Evolutionary conservation across 371 early-diverging fungal genomes (phyloP).

Genomic region (Globomyces sp.): DNA sequence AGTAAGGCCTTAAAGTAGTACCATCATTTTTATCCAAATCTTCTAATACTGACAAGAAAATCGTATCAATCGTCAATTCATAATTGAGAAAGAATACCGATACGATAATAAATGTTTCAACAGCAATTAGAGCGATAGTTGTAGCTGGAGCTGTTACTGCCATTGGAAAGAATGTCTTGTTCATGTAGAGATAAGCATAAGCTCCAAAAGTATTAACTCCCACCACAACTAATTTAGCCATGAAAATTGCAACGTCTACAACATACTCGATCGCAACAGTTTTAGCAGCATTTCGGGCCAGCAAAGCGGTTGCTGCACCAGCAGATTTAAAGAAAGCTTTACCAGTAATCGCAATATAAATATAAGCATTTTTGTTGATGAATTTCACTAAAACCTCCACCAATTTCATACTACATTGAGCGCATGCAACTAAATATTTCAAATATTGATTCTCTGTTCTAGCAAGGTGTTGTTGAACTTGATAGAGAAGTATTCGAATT

Average conservation of each 20-base stretch:
- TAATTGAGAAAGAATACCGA: conserved; percentile 42
- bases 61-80: conserved; percentile 48
- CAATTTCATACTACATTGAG: conserved; percentile 45
- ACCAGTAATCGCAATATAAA: conserved; percentile 53
- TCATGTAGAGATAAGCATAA: not conserved
- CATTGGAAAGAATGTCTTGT: conserved; percentile 10
- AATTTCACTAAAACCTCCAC: conserved; percentile 49
- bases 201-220: conserved; percentile 5
- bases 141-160: not conserved
- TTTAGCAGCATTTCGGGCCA: conserved; percentile 34
- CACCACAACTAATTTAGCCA: conserved; percentile 16
- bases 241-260: conserved; percentile 17
- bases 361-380: conserved; percentile 58
- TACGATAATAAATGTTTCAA: conserved; percentile 35
- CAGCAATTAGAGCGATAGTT: conserved; percentile 7
- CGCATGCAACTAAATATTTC: conserved; percentile 40
- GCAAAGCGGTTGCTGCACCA: conserved; percentile 31
- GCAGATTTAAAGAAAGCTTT: conserved; percentile 48
- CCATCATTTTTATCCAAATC: conserved; percentile 57
- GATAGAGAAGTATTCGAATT: conserved; percentile 35
- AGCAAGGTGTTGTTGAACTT: conserved; percentile 28
- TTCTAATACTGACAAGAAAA: conserved; percentile 56
- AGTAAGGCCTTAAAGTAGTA: conserved; percentile 43
- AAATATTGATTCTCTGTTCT: conserved; percentile 28
- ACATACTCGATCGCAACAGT: conserved; percentile 21